Conservation (phyloP, 1,284 basidiomycete genomes). For the Mycosarcoma mackinlayi region DNA sequence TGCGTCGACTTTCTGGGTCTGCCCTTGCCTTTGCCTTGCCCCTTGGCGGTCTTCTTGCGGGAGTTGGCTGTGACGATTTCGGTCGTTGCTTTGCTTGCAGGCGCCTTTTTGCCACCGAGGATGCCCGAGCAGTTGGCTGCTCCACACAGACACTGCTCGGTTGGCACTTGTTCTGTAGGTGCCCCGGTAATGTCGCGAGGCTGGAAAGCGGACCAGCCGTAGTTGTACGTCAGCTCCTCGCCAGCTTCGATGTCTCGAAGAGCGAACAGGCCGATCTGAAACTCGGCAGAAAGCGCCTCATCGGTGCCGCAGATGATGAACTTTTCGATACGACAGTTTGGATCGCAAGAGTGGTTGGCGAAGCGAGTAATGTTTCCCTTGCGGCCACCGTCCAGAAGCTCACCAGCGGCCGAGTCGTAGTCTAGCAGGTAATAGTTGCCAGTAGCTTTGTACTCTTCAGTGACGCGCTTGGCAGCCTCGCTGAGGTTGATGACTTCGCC, state of each 20-base stretch:
- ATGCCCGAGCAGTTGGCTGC: constrained; percentile 55
- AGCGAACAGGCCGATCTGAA: constrained; percentile 63
- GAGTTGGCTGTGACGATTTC: constrained; percentile 12
- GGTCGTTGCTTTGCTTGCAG: constrained; percentile 7
- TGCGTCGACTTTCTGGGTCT: constrained; percentile 11
- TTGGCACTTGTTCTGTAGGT: constrained; percentile 21
- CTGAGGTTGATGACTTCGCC: constrained; percentile 61
- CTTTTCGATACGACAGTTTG: constrained; percentile 63
- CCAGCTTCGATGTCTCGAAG: constrained; percentile 59
- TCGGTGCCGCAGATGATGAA: constrained; percentile 63
- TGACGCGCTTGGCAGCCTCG: constrained; percentile 55
- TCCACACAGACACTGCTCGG: constrained; percentile 54
- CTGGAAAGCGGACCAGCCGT: constrained; percentile 61
- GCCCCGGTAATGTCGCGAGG: constrained; percentile 52
- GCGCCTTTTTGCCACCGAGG: constrained; percentile 56
- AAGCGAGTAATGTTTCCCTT: constrained; percentile 63
- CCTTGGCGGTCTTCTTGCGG: constrained; percentile 34
- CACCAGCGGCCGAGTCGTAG: constrained; percentile 62
- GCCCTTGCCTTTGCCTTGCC: constrained; percentile 27
- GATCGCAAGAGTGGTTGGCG: constrained; percentile 65
- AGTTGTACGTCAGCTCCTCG: constrained; percentile 65
- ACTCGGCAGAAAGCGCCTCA: constrained; percentile 58
- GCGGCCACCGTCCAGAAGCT: constrained; percentile 61
- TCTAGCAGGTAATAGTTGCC: constrained; percentile 64
- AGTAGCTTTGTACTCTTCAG: constrained; percentile 51